Evolutionary conservation across 1,139 yeast species (phyloP).

Genomic region (Petasospora fabianii): DNA sequence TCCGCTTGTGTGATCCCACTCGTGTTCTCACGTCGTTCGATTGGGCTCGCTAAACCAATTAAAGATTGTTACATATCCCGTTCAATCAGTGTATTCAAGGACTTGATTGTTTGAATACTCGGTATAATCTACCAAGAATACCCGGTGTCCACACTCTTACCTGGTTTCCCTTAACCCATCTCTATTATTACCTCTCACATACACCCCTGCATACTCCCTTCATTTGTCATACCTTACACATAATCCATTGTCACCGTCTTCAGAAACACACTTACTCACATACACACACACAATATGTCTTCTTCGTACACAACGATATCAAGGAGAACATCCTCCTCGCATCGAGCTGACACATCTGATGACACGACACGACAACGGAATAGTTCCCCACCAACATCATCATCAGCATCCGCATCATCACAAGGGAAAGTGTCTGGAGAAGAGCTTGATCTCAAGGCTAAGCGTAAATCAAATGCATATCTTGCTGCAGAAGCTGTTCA

Average conservation of each 20-base stretch:
- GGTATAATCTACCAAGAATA: too few species aligned
- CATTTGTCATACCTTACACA: not conserved
- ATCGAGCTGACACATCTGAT: too few species aligned
- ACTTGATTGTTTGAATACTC: too few species aligned
- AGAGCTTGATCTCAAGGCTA: constrained; percentile 10
- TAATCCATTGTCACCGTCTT: not conserved
- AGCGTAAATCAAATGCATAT: constrained; percentile 29
- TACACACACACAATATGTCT: constrained; percentile 1
- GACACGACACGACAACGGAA: not conserved
- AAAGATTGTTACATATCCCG: too few species aligned
- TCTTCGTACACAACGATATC: not conserved
- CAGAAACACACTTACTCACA: not conserved
- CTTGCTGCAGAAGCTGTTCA: constrained; percentile 41
- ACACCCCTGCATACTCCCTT: not conserved
- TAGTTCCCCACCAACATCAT: too few species aligned
- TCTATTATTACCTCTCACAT: not conserved
- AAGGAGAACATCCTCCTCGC: constrained; percentile 2
- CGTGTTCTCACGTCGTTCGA: too few species aligned
- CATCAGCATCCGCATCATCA: too few species aligned
- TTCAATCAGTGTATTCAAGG: too few species aligned
- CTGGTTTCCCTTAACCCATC: too few species aligned
- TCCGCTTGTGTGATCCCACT: too few species aligned
- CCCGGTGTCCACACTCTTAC: too few species aligned
- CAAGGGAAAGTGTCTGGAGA: constrained; percentile 3
- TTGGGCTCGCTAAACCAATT: too few species aligned